Percentiles rank a stretch among this genome's conserved stretches.
phyloP scores from a whole-genome alignment of 192 early-diverging fungal genomes.

The Coemansia sp. region DNA sequence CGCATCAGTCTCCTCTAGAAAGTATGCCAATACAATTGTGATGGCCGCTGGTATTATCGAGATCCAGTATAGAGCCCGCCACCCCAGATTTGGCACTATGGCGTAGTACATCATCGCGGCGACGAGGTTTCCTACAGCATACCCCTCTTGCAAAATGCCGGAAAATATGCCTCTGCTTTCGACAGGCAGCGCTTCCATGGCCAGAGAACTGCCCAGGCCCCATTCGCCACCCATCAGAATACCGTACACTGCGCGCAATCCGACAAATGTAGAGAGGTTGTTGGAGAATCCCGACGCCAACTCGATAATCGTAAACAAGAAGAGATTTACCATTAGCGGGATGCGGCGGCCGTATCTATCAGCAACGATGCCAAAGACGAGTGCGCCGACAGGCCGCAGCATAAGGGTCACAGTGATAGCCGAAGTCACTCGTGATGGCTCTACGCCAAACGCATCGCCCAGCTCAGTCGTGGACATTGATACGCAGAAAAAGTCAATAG shows the following conservation, averaged over 20 bases:
- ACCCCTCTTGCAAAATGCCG: conserved; percentile 74
- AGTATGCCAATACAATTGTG: conserved; percentile 59
- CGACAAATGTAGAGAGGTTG: conserved; percentile 62
- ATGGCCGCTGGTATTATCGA: conserved; percentile 60
- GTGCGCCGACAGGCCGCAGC: conserved; percentile 69
- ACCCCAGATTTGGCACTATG: conserved; percentile 57
- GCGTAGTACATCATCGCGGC: conserved; percentile 62
- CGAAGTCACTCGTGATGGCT: conserved; percentile 58
- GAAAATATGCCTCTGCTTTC: conserved; percentile 72
- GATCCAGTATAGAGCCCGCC: conserved; percentile 74
- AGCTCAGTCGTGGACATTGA: conserved; percentile 58
- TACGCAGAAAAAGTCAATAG: conserved; percentile 71
- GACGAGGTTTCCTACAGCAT: conserved; percentile 66
- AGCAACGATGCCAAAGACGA: conserved; percentile 68
- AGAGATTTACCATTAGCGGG: conserved; percentile 67
- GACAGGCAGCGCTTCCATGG: conserved; percentile 68
- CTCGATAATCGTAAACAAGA: conserved; percentile 62
- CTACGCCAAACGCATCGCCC: conserved; percentile 56
- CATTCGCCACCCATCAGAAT: conserved; percentile 73
- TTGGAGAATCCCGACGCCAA: conserved; percentile 64
- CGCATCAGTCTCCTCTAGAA: conserved; percentile 62
- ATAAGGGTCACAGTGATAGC: conserved; percentile 70
- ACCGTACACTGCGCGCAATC: conserved; percentile 58
- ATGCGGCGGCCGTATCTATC: conserved; percentile 68
- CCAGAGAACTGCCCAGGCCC: conserved; percentile 71